These are phyloP conservation scores for Sisymbrium irio DNA, from an alignment of 345 rosid species.

Conservation along the genomic window DNA sequence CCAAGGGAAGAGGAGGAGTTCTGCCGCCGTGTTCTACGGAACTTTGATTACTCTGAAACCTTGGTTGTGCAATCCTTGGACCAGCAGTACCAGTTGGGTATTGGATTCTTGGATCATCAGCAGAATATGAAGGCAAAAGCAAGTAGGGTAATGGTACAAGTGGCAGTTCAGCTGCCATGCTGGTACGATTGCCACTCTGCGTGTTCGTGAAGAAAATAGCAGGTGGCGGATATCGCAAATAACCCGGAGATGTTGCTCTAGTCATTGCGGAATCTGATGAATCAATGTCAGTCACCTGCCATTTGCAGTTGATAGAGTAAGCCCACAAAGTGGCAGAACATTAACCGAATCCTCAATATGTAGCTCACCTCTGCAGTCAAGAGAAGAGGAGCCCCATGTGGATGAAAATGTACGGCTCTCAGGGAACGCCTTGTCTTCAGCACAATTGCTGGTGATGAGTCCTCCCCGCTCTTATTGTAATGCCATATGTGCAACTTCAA, in stretches of 20 bases:
- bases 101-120: slow-evolving; percentile 49
- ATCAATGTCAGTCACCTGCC: slow-evolving; percentile 90
- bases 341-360: slow-evolving; percentile 22
- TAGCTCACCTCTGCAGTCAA: slow-evolving; percentile 81
- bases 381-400: slow-evolving; percentile 74
- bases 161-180: slow-evolving; percentile 54
- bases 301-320: slow-evolving; percentile 54
- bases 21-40: slow-evolving; percentile 38
- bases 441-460: slow-evolving; percentile 57
- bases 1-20: slow-evolving; percentile 40
- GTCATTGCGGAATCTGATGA: slow-evolving; percentile 78
- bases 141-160: slow-evolving; percentile 52
- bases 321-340: slow-evolving; percentile 28
- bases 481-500: slow-evolving; percentile 70
- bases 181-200: slow-evolving; percentile 46
- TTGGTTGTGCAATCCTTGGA: slow-evolving; percentile 42
- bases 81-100: slow-evolving; percentile 37
- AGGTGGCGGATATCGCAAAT: slow-evolving; percentile 75
- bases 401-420: slow-evolving; percentile 85
- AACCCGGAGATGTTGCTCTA: slow-evolving; percentile 65
- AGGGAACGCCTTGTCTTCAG: slow-evolving; percentile 77
- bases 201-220: slow-evolving; percentile 57
- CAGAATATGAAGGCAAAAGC: slow-evolving; percentile 47
- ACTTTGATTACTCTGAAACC: slow-evolving; percentile 40
- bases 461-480: slow-evolving; percentile 62